These are phyloP conservation scores for Irpex sp. DNA, from an alignment of 1,284 basidiomycete genomes.

Conservation along the genomic window DNA sequence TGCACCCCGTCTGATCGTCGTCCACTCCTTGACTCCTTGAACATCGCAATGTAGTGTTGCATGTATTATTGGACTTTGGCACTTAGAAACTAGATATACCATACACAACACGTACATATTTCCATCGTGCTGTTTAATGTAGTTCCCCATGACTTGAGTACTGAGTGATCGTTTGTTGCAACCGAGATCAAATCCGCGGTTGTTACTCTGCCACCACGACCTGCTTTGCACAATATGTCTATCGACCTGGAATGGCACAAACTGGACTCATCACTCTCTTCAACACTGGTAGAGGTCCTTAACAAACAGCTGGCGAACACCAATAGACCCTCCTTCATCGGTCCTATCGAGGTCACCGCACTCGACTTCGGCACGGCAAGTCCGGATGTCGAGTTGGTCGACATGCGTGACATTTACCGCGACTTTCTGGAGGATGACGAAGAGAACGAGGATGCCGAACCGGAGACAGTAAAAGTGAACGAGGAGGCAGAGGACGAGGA, in stretches of 20 bases:
- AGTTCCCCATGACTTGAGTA: neutral
- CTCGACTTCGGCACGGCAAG: constrained; percentile 84
- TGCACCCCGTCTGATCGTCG: neutral
- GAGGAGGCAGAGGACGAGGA: constrained; percentile 57
- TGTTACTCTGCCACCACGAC: neutral
- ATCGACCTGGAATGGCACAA: constrained; percentile 79
- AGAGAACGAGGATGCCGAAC: constrained; percentile 46
- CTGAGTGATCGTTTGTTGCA: too few species aligned
- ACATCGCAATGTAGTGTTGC: too few species aligned
- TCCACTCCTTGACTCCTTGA: too few species aligned
- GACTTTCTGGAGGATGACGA: constrained; percentile 88
- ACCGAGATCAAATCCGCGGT: neutral
- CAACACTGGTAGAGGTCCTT: constrained; percentile 71
- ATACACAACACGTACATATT: neutral
- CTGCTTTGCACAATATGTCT: constrained; percentile 46
- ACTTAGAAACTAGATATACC: neutral
- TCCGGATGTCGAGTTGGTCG: constrained; percentile 88
- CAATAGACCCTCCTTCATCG: constrained; percentile 86
- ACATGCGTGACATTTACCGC: constrained; percentile 90
- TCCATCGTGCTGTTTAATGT: neutral
- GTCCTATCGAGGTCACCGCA: constrained; percentile 81
- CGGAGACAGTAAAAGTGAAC: constrained; percentile 49
- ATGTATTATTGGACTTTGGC: neutral
- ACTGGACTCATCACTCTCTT: constrained; percentile 69
- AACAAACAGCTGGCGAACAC: constrained; percentile 75